Conservation (phyloP, 169 alveolate species). For the Hammondia hammondi region DNA sequence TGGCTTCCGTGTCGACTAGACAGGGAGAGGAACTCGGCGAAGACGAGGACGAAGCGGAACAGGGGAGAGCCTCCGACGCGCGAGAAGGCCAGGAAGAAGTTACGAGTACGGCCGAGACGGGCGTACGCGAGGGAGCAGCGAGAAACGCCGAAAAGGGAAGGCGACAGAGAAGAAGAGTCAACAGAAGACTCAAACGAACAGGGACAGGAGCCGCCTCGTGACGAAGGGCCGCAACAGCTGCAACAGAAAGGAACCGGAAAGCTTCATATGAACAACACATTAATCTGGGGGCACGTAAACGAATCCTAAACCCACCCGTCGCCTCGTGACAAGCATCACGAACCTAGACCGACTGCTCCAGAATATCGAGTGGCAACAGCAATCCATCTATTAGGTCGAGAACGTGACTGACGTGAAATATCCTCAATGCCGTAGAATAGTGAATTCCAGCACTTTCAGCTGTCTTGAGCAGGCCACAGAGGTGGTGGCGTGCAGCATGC, state of each 20-base stretch:
- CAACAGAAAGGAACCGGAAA: neutral
- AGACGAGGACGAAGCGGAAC: neutral
- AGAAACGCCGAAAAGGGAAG: neutral
- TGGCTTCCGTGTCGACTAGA: neutral
- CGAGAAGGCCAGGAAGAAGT: neutral
- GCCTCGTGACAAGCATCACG: no score
- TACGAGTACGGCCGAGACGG: no score
- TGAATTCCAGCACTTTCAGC: no score
- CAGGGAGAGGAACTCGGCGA: neutral
- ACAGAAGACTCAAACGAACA: neutral
- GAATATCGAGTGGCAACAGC: no score
- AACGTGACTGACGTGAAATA: no score
- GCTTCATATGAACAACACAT: neutral
- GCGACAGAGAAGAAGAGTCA: neutral
- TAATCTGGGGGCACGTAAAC: neutral
- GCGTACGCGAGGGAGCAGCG: neutral
- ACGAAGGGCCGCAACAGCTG: neutral
- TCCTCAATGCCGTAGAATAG: no score
- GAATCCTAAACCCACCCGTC: no score
- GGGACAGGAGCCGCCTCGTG: slow-evolving; percentile 18
- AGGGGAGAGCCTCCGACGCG: neutral
- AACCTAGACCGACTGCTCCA: no score
- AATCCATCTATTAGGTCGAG: no score
- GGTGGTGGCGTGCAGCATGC: no score
- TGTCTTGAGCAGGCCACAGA: neutral